These are phyloP conservation scores for Dichotomopilus funicola DNA, from an alignment of 2,329 filamentous ascomycete species.

Conservation along the genomic window DNA sequence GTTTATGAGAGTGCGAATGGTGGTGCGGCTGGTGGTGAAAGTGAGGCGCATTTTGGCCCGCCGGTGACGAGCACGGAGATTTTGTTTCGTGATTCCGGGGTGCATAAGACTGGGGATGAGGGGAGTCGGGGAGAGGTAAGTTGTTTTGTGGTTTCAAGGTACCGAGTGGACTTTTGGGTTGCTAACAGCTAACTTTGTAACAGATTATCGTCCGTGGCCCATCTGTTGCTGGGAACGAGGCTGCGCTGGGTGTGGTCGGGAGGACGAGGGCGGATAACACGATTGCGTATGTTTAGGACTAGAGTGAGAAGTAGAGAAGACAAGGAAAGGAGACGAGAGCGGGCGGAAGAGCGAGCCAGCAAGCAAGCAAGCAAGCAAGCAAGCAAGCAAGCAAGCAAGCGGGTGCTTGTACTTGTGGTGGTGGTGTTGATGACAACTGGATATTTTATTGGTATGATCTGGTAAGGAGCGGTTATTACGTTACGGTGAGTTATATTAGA, in stretches of 20 bases:
- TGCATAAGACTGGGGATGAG: constrained; percentile 57
- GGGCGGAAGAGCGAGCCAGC: too few relatives aligned
- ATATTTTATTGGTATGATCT: too few relatives aligned
- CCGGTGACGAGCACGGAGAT: constrained; percentile 77
- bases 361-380: too few relatives aligned
- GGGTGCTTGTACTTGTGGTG: too few relatives aligned
- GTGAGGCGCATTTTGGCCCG: constrained; percentile 63
- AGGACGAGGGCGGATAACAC: constrained; percentile 68
- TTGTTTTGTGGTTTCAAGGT: constrained; percentile 5
- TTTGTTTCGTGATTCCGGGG: constrained; percentile 57
- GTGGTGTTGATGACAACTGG: too few relatives aligned
- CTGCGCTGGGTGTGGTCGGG: constrained; percentile 56
- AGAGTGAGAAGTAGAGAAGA: neutral
- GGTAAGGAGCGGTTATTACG: too few relatives aligned
- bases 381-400: too few relatives aligned
- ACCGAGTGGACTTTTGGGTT: neutral
- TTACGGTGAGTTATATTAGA: too few relatives aligned
- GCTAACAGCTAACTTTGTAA: neutral
- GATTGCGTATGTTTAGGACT: constrained; percentile 46
- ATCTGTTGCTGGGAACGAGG: constrained; percentile 62
- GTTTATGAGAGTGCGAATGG: constrained; percentile 37
- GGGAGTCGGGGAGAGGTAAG: constrained; percentile 57
- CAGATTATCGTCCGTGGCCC: constrained; percentile 68
- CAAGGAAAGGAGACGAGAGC: neutral
- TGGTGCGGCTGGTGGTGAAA: constrained; percentile 28